A percentile compares a stretch with the other conserved stretches of the same genome.
These are phyloP conservation scores for Amaranthus hypochondriacus DNA, from an alignment of 148 eudicot genomes.

Conservation along the genomic window DNA sequence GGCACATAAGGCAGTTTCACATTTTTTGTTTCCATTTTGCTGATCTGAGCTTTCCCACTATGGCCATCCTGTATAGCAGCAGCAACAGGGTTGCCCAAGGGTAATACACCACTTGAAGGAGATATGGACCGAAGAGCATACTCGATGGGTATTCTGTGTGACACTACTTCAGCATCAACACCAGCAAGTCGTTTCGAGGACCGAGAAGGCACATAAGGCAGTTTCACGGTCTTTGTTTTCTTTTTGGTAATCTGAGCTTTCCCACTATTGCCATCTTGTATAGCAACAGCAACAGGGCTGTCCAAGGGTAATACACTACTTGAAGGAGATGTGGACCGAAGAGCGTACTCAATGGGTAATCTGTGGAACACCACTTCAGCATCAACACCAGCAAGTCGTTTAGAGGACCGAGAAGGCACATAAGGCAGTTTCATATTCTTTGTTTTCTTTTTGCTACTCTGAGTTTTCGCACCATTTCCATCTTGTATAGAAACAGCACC, in stretches of 20 bases:
- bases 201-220: conserved; percentile 29
- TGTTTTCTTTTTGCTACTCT: conserved; percentile 32
- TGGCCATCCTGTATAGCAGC: conserved; percentile 16
- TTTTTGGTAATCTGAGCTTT: conserved; percentile 26
- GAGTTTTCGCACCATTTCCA: conserved; percentile 20
- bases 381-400: conserved; percentile 45
- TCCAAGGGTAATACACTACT: conserved; percentile 6
- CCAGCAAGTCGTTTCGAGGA: conserved; percentile 57
- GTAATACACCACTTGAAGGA: conserved; percentile 11
- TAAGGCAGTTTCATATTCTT: conserved; percentile 22
- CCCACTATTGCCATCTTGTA: conserved; percentile 13
- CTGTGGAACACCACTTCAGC: conserved; percentile 23
- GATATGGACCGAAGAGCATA: conserved; percentile 31
- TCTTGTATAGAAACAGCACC: conserved; percentile 13
- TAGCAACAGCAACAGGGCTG: conserved; percentile 16
- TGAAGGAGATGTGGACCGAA: conserved; percentile 26
- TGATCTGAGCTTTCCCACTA: conserved; percentile 21
- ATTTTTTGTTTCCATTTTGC: conserved; percentile 38
- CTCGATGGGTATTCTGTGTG: conserved; percentile 25
- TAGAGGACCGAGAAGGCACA: conserved; percentile 46
- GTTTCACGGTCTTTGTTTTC: conserved; percentile 32
- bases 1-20: conserved; percentile 19
- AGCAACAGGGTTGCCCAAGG: conserved; percentile 14
- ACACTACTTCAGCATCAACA: conserved; percentile 19
- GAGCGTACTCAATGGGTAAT: conserved; percentile 31